Percentiles rank a stretch among this genome's conserved stretches.
phyloP scores from a whole-genome alignment of 257 asterid genomes.

The Ilex aquifolium region DNA sequence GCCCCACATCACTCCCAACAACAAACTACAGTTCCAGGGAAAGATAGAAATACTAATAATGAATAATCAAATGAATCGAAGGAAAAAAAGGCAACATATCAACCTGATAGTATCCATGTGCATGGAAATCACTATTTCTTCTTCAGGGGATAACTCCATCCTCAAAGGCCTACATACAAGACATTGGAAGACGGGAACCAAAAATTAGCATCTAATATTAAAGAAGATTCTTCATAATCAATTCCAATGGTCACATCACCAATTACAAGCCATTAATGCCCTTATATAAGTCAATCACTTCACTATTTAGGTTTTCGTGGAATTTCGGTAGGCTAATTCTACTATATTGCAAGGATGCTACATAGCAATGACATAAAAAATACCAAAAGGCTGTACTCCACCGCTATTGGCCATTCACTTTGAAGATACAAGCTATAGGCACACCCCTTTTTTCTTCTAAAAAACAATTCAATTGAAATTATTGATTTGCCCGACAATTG shows the following conservation, averaged over 20 bases:
- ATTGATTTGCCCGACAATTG: no score
- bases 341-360: no score
- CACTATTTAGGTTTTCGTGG: no score
- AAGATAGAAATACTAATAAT: no score
- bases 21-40: no score
- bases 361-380: no score
- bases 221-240: background rate
- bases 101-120: slow-evolving; percentile 85
- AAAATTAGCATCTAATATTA: slow-evolving; percentile 6
- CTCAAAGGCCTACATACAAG: slow-evolving; percentile 60
- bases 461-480: no score
- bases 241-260: background rate
- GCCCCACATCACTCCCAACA: no score
- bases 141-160: slow-evolving; percentile 90
- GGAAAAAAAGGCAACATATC: slow-evolving; percentile 8
- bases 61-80: background rate
- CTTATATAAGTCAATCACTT: slow-evolving; percentile 6
- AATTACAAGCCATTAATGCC: background rate
- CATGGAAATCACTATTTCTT: slow-evolving; percentile 88
- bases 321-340: no score
- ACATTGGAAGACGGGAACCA: slow-evolving; percentile 14
- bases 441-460: no score
- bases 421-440: background rate
- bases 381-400: no score
- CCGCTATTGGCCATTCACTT: background rate